Evolutionary conservation across 495 filamentous ascomycete species (phyloP).

Genomic region (Xylaria palmicola): DNA sequence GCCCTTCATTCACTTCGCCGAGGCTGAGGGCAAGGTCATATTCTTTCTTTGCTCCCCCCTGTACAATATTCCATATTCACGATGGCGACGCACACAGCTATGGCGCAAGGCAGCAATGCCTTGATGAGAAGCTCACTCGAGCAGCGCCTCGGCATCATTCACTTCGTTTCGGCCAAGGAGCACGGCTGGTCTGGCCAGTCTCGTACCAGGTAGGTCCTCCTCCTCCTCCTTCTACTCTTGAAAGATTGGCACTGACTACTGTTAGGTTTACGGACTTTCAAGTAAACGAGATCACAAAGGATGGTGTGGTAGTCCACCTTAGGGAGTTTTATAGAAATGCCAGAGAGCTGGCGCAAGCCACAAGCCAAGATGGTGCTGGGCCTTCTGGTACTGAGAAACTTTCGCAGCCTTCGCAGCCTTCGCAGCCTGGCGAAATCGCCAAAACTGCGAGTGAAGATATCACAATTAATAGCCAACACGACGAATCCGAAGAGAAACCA

Average conservation of each 20-base stretch:
- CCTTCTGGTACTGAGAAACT: not conserved
- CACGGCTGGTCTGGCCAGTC: conserved; percentile 27
- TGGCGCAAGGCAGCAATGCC: conserved; percentile 33
- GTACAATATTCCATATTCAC: not conserved
- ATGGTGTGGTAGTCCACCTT: conserved; percentile 79
- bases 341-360: conserved; percentile 19
- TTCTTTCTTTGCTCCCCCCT: not conserved
- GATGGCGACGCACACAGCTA: conserved; percentile 34
- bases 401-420: conserved; percentile 8
- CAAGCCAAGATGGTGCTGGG: not conserved
- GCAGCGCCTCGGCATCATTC: conserved; percentile 27
- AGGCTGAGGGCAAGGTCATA: not conserved
- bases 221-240: not conserved
- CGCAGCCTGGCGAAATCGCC: not conserved
- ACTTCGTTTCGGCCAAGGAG: conserved; percentile 25
- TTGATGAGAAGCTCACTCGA: conserved; percentile 29
- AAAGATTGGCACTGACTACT: conserved; percentile 15
- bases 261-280: conserved; percentile 89
- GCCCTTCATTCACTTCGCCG: no score
- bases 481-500: not conserved
- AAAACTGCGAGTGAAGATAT: not conserved
- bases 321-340: conserved; percentile 38
- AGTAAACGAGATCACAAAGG: conserved; percentile 84
- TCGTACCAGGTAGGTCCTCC: conserved; percentile 26
- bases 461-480: not conserved